Percentiles rank a stretch among this genome's conserved stretches.
phyloP scores from a whole-genome alignment of 192 early-diverging fungal genomes.

The Linnemannia exigua region DNA sequence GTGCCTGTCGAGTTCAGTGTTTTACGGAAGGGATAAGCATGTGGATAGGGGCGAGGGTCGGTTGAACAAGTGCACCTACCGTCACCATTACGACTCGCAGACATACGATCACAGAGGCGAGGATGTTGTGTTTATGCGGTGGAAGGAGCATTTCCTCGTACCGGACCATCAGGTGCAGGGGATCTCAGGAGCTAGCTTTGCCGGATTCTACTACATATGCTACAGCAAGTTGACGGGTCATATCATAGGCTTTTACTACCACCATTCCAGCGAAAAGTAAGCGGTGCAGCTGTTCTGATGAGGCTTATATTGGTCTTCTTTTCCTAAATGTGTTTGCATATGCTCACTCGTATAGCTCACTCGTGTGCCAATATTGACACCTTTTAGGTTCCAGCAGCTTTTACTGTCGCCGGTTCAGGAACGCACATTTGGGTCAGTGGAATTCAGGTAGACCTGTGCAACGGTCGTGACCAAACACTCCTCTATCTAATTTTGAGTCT shows the following conservation, averaged over 20 bases:
- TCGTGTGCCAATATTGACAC: not conserved
- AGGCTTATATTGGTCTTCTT: not conserved
- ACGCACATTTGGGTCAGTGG: constrained; percentile 59
- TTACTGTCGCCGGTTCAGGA: constrained; percentile 57
- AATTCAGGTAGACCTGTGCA: constrained; percentile 68
- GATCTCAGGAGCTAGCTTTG: constrained; percentile 90
- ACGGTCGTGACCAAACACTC: no score
- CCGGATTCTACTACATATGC: constrained; percentile 91
- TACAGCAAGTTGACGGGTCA: constrained; percentile 73
- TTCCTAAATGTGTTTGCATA: not conserved
- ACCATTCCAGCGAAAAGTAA: constrained; percentile 67
- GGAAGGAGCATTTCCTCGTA: constrained; percentile 94
- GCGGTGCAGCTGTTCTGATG: not conserved
- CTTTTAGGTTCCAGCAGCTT: constrained; percentile 64
- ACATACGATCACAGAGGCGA: constrained; percentile 61
- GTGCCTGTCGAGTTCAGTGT: constrained; percentile 34
- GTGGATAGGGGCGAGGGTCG: constrained; percentile 10
- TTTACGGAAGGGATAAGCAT: constrained; percentile 21
- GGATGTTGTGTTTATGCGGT: constrained; percentile 88
- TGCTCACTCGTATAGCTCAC: not conserved
- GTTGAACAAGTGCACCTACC: not conserved
- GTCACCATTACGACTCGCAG: constrained; percentile 52
- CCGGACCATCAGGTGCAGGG: constrained; percentile 85
- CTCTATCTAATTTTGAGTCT: no score
- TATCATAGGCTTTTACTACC: constrained; percentile 79